These are phyloP conservation scores for Aspergillus clavatus DNA, from an alignment of 2,329 filamentous ascomycete species.

Conservation along the genomic window DNA sequence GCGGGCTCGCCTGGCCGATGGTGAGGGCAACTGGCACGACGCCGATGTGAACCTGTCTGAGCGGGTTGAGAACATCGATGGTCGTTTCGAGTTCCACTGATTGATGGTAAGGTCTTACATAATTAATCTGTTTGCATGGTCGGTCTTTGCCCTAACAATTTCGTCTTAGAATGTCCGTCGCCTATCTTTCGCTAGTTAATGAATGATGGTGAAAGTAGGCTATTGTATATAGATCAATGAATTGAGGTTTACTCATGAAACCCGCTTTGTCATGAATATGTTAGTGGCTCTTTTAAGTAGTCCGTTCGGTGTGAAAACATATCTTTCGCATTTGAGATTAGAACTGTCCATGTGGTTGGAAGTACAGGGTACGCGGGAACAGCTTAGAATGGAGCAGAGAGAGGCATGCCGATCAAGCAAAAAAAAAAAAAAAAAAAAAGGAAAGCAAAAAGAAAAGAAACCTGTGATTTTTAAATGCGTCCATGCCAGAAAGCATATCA, in stretches of 20 bases:
- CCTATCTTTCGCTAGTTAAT: not conserved
- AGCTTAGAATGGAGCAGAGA: no score
- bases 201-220: not conserved
- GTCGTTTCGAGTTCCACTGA: slow-evolving; percentile 1
- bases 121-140: not conserved
- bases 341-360: no score
- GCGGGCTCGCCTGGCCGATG: slow-evolving; percentile 8
- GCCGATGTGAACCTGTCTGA: slow-evolving; percentile 17
- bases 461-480: no score
- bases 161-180: not conserved
- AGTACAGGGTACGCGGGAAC: no score
- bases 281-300: no score
- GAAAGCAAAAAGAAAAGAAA: no score
- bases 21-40: not conserved
- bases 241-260: not conserved
- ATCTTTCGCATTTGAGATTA: no score
- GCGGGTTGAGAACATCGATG: slow-evolving; percentile 8
- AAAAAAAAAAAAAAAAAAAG: no score
- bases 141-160: not conserved
- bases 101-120: not conserved
- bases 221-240: not conserved
- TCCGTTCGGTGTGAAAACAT: no score
- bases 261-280: no score
- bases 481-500: no score
- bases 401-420: no score